These are phyloP conservation scores for Amauroascus verrucosus DNA, from an alignment of 2,329 filamentous ascomycete species.

Conservation along the genomic window DNA sequence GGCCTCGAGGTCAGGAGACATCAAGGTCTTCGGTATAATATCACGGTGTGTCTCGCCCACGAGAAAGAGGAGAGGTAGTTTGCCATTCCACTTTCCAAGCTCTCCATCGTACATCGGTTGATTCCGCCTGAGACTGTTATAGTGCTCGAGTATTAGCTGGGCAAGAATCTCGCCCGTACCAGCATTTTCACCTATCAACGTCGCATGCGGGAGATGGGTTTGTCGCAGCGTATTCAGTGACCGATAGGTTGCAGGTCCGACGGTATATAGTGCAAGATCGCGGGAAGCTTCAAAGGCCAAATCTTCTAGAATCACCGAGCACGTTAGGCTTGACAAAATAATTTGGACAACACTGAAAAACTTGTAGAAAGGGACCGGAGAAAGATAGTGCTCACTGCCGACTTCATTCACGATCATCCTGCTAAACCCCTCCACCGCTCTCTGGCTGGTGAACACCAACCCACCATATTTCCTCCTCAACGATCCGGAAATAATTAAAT, in stretches of 20 bases:
- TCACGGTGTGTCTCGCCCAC: conserved; percentile 85
- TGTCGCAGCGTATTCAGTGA: conserved; percentile 50
- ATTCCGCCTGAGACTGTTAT: conserved; percentile 38
- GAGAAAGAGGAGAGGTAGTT: conserved; percentile 64
- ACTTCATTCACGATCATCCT: conserved; percentile 27
- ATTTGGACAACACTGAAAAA: too few species aligned
- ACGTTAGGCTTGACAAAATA: too few species aligned
- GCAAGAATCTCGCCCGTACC: conserved; percentile 78
- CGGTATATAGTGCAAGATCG: conserved; percentile 35
- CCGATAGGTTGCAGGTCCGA: conserved; percentile 47
- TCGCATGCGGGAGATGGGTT: conserved; percentile 41
- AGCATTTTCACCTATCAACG: conserved; percentile 65
- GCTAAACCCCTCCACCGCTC: conserved; percentile 40
- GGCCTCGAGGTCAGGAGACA: conserved; percentile 43
- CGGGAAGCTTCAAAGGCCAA: conserved; percentile 18
- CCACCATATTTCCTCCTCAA: conserved; percentile 34
- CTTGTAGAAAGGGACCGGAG: not conserved
- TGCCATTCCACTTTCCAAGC: conserved; percentile 34
- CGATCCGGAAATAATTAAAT: conserved; percentile 28
- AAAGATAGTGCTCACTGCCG: conserved; percentile 20
- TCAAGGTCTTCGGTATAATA: conserved; percentile 74
- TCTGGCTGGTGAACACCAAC: conserved; percentile 42
- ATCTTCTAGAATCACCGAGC: conserved; percentile 2
- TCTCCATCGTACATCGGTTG: conserved; percentile 11
- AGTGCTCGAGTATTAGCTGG: conserved; percentile 67